Conservation (phyloP, 495 filamentous ascomycete species). For the Friedmanniomyces simplex region DNA sequence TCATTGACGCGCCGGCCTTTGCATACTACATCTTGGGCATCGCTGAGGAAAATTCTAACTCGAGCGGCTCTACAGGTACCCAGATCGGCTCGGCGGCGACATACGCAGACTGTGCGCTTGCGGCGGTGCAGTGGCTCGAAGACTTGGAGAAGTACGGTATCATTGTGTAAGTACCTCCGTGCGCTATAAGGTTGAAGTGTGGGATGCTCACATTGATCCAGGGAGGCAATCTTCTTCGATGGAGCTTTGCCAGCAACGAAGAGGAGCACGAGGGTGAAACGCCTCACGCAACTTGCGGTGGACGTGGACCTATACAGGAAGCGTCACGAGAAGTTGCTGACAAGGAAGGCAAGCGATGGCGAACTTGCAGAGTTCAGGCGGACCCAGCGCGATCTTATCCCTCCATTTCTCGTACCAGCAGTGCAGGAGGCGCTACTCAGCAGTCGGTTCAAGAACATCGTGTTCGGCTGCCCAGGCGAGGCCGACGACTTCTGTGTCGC, state of each 20-base stretch:
- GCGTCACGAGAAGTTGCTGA: not conserved
- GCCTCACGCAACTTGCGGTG: not conserved
- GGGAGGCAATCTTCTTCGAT: slow-evolving; percentile 12
- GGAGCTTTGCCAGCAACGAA: slow-evolving; percentile 9
- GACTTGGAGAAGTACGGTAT: not conserved
- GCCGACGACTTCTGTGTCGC: slow-evolving; percentile 16
- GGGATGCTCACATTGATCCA: not conserved
- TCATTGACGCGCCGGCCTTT: slow-evolving; percentile 12
- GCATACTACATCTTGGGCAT: slow-evolving; percentile 3
- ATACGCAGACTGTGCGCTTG: not conserved
- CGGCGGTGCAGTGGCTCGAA: slow-evolving; percentile 2
- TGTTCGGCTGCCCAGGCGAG: slow-evolving; percentile 8
- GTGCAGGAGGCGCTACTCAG: slow-evolving; percentile 13
- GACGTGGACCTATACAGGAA: not conserved
- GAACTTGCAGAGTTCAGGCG: not conserved
- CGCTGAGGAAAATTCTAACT: not conserved
- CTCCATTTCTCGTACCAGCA: slow-evolving; percentile 13
- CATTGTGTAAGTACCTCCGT: slow-evolving; percentile 1
- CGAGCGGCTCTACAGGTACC: not conserved
- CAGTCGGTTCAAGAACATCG: slow-evolving; percentile 3
- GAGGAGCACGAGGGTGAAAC: not conserved
- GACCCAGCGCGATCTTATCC: not conserved
- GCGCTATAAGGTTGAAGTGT: not conserved
- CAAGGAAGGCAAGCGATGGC: not conserved
- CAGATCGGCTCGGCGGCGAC: not conserved